Percentiles rank a stretch among this genome's conserved stretches.
Conservation (phyloP, 768 basidiomycete species). For the Termitomyces sp. region DNA sequence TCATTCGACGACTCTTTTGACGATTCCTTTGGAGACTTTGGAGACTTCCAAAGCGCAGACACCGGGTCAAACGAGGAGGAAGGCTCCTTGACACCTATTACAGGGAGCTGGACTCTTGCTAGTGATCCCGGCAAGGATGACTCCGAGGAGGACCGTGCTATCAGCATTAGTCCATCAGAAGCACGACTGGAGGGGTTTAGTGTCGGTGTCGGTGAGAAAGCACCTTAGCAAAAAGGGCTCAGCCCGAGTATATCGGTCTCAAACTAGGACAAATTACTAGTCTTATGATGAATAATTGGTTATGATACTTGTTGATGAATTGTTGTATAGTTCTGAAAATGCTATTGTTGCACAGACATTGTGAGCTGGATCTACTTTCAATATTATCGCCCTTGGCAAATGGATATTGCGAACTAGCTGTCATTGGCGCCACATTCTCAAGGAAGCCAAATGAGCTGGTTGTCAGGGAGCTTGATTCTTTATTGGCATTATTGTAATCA, state of each 20-base stretch:
- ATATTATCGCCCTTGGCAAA: neutral
- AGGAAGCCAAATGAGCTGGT: neutral
- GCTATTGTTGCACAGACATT: neutral
- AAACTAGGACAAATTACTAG: neutral
- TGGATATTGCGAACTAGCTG: neutral
- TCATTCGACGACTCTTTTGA: slow-evolving; percentile 69
- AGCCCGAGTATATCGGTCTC: neutral
- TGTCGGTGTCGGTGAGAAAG: neutral
- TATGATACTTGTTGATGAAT: neutral
- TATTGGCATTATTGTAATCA: neutral
- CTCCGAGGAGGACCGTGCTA: slow-evolving; percentile 12
- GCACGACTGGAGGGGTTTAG: slow-evolving; percentile 1
- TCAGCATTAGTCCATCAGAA: slow-evolving; percentile 10
- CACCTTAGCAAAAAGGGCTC: neutral
- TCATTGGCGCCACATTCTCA: neutral
- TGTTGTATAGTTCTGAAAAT: neutral
- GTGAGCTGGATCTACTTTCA: neutral
- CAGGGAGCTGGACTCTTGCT: slow-evolving; percentile 70
- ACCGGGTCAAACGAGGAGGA: slow-evolving; percentile 20
- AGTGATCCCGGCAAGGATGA: slow-evolving; percentile 33
- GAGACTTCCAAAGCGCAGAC: slow-evolving; percentile 63
- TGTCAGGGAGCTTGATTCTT: neutral
- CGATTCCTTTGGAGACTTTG: slow-evolving; percentile 74
- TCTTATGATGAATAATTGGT: neutral
- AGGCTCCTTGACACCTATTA: slow-evolving; percentile 54